Base-by-base conservation (phyloP, 1,139 yeast genomes). In the Yamadazyma taylorii region DNA sequence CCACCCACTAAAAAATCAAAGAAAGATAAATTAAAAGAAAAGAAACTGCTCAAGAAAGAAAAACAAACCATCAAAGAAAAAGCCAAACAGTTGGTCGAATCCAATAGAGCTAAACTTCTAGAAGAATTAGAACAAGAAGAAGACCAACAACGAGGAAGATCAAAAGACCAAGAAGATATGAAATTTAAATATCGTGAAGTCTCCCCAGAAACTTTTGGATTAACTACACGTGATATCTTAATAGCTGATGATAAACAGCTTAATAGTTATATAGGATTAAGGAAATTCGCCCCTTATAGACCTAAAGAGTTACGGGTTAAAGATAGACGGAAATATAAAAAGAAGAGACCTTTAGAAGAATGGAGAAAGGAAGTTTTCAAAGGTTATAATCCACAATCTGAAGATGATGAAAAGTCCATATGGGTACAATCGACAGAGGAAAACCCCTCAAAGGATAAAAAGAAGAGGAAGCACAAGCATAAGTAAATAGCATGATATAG, bases 271-370 rank as follows among this genome's bases (percentile, higher is more conserved):
- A 83, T 88, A 44, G 95, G 97, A 11, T 68, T 94, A 50, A 92
- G 92, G 68, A 90, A 90, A 60, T 80, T 92, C 51, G 97, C 97
- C 0, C 92, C 97, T 19, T 94, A 86, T 60, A 78, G 97, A 57
- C 79, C 89, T 17, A 76, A 77, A 45, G 95, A 87, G 41, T 71
- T 76, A 50, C 73, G 81, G 48, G 65, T 74, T 50, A 87, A 83
- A 58, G 98, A 94, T 58, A 85, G 80, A 61, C 75, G 95, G 55
- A 87, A 88, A 64, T 85, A 77, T 42, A 92, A 90, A 71, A 81
- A 82, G 66, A 85, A 78, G 63, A 78, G 94, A 50, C 37, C 41
- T 17, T 64, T 92, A 44, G 77, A 84, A 51, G 94, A 88, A 51
- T 94, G 98, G 98, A 80, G 96, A 61, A 79, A 82, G 60, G 81